phyloP scores from a whole-genome alignment of 176 grass and related monocot species.

The Chloris gayana region DNA sequence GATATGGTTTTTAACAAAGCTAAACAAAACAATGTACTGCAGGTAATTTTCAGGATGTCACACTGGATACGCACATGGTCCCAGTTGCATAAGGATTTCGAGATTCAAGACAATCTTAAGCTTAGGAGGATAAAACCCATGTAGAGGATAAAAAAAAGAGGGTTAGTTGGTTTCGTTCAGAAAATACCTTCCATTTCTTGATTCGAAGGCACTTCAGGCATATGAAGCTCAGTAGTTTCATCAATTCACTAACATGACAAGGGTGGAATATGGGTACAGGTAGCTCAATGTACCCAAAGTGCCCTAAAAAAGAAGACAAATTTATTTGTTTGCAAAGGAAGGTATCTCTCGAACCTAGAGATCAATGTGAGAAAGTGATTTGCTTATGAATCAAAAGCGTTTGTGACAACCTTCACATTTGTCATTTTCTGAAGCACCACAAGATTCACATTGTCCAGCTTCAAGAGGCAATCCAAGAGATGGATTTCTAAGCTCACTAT shows the following conservation, averaged over 20 bases:
- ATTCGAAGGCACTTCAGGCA: constrained; percentile 83
- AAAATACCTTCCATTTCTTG: constrained; percentile 79
- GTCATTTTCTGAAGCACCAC: constrained; percentile 74
- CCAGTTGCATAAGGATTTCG: too few relatives aligned
- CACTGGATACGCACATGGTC: too few relatives aligned
- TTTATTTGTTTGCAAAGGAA: constrained; percentile 12
- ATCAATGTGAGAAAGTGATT: too few relatives aligned
- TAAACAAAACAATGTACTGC: too few relatives aligned
- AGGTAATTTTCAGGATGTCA: too few relatives aligned
- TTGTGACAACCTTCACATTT: constrained; percentile 83
- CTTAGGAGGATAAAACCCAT: neutral
- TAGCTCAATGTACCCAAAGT: constrained; percentile 92
- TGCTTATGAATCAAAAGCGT: too few relatives aligned
- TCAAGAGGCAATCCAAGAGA: constrained; percentile 90
- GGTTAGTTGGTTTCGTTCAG: neutral
- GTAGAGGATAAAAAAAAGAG: neutral
- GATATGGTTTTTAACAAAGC: too few relatives aligned
- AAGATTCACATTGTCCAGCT: constrained; percentile 84
- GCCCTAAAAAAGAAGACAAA: constrained; percentile 57
- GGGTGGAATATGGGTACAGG: constrained; percentile 90
- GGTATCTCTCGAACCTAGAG: neutral
- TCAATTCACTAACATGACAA: constrained; percentile 78
- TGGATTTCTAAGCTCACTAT: constrained; percentile 78
- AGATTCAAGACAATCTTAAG: too few relatives aligned
- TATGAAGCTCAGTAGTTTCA: constrained; percentile 64